Evolutionary conservation across 2,329 filamentous ascomycete species (phyloP), one percentile per base, ranked within the genome.

Genomic region (Plenodomus lindquistii): DNA sequence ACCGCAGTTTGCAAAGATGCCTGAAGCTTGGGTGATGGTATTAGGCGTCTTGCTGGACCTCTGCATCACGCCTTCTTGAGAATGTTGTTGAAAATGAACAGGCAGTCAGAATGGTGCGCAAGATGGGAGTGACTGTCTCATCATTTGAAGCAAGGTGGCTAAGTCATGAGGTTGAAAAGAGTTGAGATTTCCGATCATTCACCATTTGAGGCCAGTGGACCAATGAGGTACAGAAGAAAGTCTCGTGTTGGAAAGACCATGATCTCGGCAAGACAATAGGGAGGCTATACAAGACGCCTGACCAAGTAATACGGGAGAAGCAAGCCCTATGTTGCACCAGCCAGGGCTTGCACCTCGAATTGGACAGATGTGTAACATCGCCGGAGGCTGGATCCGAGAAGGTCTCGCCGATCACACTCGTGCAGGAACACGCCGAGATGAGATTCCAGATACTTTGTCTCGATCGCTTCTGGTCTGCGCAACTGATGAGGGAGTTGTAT

Each of bases 1-100:
- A 2, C 58, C 58, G 38, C 58, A 61, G 35, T 59, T 61, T 5
- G 51, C 54, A 27, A 59, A 61, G 19, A 49, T 8, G 2, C 58
- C 58, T 13, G 37, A 17, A 13, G 54, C 55, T 22, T 57, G 42
- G 20, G 49, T 57, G 31, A 54, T 40, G 4, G 49, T 35, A 35
- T 53, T 55, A 18, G 48, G 43, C 40, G 41, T 39, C 42, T 43
- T 44, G 17, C 37, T 21, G 19, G 27, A 37, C 15, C 37, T 21
- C 3, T 38, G 36, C 37, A 44, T 49, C 16, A 16, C 37, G 19
- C 20, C 37, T 16, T 35, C 8, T 24, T 37, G 15, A 41, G 21
- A 24, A 13, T 31, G 37, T 8, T 20, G 31, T 31, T 17, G 36
- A 31, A 27, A 46, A 34, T 16, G 22, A 39, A 24, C 20, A 37